These are phyloP conservation scores for Combretum micranthum DNA, from an alignment of 345 rosid species.

Conservation along the genomic window DNA sequence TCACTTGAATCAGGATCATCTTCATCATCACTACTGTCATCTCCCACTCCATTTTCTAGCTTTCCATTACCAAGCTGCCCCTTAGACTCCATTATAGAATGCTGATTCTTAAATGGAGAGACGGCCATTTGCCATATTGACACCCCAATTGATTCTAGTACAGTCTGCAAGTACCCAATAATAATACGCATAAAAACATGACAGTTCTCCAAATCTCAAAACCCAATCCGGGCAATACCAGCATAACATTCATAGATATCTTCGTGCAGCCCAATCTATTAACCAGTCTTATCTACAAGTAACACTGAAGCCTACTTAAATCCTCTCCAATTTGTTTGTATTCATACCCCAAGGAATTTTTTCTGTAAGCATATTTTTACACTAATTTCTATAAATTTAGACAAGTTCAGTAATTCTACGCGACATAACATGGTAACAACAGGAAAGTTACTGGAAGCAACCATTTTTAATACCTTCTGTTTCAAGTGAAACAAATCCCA, in stretches of 20 bases:
- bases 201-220: neutral
- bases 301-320: too few relatives aligned
- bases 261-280: neutral
- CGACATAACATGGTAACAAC: too few relatives aligned
- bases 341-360: too few relatives aligned
- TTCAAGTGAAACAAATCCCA: conserved; percentile 83
- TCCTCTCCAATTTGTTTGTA: too few relatives aligned
- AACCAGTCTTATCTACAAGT: neutral
- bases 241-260: too few relatives aligned
- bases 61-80: conserved; percentile 26
- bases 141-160: conserved; percentile 61
- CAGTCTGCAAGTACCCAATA: conserved; percentile 36
- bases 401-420: too few relatives aligned
- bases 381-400: too few relatives aligned
- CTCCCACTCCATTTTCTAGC: conserved; percentile 25
- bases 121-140: conserved; percentile 96
- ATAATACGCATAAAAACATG: conserved; percentile 7
- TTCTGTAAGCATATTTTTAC: too few relatives aligned
- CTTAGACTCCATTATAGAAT: conserved; percentile 18
- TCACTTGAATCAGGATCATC: conserved; percentile 47
- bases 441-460: neutral
- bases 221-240: neutral
- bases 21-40: conserved; percentile 50
- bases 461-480: conserved; percentile 51
- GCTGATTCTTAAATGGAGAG: conserved; percentile 27